Conservation (phyloP, 148 eudicot genomes). For the Nepenthes mirabilis region DNA sequence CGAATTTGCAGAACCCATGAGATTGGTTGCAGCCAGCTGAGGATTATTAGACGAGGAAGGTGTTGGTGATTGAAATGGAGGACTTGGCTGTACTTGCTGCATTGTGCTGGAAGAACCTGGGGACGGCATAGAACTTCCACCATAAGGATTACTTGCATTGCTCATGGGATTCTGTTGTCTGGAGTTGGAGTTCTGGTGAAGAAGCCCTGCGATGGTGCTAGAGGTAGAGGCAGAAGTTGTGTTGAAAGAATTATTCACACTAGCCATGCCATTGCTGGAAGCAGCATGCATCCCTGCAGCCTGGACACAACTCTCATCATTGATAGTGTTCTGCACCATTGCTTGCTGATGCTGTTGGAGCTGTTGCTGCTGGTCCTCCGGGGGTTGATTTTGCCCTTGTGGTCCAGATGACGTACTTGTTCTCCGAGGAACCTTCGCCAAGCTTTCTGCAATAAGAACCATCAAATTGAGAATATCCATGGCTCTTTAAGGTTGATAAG, state of each 20-base stretch:
- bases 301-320: constrained; percentile 36
- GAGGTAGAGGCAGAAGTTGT: constrained; percentile 37
- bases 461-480: no score
- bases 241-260: constrained; percentile 52
- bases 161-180: constrained; percentile 55
- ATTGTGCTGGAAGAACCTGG: no score
- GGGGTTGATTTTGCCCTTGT: constrained; percentile 45
- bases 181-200: constrained; percentile 66
- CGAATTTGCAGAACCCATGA: constrained; percentile 12
- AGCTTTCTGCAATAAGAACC: constrained; percentile 46
- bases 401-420: constrained; percentile 28
- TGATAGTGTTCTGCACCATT: neutral
- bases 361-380: constrained; percentile 27
- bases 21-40: neutral
- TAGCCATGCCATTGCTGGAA: constrained; percentile 41
- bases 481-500: no score
- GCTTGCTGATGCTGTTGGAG: constrained; percentile 13
- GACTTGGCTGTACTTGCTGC: no score
- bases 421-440: constrained; percentile 84
- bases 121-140: constrained; percentile 42
- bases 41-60: constrained; percentile 34
- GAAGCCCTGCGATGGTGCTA: constrained; percentile 50
- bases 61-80: constrained; percentile 17
- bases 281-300: constrained; percentile 35
- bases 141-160: constrained; percentile 36